Base-by-base conservation (phyloP, 805 yeast species). In the Sugiyamaella chiloensis region DNA sequence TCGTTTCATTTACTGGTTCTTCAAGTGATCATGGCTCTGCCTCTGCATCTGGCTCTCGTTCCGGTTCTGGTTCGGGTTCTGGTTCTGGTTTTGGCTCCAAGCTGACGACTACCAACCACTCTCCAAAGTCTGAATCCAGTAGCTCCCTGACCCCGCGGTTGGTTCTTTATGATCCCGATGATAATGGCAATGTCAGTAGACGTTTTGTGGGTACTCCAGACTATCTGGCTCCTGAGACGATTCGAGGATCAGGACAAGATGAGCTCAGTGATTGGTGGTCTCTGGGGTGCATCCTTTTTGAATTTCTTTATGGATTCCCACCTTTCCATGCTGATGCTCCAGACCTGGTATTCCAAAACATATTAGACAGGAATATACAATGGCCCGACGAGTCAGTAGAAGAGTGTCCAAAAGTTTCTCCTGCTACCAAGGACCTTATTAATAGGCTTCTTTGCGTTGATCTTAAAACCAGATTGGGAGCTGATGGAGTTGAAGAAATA, bases 221-320 rank as follows among this genome's bases (percentile, higher is more conserved):
- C 63, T 93, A 93, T 65, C 75, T 95, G 32, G 95, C 99, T 0
- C 99, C 99, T 0, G 99, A 93, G 62, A 90, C 96, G 0, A 88
- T 93, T 52, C 72, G 76, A 35, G 98, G 97, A 32, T 72, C 75
- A 1, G 84, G 86, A 0, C 96, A 91, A 62, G 86, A 82, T 52
- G 89, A 81, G 53, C 78, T 82, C 53, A 81, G 91, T n/a, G 97
- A 90, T 68, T 90, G 99, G 99, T 93, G 99, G 99, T 87, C 98
- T 1, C 78, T 91, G 27, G 99, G 99, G 0, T 91, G 98, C 65
- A 88, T 93, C 9, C 67, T 91, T 48, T 93, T 91, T 70, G 99
- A 93, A 66, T 84, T 93, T 61, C 61, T 88, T 34, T 86, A 84
- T 63, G 99, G 99, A 0, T 86, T 80, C 62, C 96, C 99, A 1